Conservation (phyloP, 495 filamentous ascomycete genomes). For the Bombardia bombarda region DNA sequence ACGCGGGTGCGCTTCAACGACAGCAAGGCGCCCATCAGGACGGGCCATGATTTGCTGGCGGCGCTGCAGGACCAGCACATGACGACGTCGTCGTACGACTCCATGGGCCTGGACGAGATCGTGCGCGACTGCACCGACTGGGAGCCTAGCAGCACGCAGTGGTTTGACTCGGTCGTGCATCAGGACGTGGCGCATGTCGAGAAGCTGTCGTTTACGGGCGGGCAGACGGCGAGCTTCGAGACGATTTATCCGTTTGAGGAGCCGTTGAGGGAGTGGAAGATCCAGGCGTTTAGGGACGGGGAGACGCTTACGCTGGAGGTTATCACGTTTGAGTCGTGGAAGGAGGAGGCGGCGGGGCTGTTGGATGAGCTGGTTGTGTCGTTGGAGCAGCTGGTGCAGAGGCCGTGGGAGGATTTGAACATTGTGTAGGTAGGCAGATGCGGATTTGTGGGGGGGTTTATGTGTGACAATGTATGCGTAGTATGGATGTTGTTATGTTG, state of each 20-base stretch:
- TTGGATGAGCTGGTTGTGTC: slow-evolving; percentile 26
- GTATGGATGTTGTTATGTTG: too few relatives aligned
- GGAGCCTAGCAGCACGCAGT: slow-evolving; percentile 11
- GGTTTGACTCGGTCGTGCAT: slow-evolving; percentile 40
- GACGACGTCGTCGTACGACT: slow-evolving; percentile 26
- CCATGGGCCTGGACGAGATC: slow-evolving; percentile 29
- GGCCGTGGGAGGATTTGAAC: slow-evolving; percentile 13
- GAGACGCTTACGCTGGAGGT: slow-evolving; percentile 34
- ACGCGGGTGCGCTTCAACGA: slow-evolving; percentile 25
- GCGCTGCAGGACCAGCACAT: slow-evolving; percentile 31
- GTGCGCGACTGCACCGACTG: slow-evolving; percentile 19
- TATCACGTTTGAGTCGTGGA: slow-evolving; percentile 35
- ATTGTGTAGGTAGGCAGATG: too few relatives aligned
- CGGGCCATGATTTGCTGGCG: slow-evolving; percentile 22
- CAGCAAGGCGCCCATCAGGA: slow-evolving; percentile 4
- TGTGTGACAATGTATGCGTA: too few relatives aligned
- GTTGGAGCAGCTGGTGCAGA: slow-evolving; percentile 19
- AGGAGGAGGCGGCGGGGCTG: slow-evolving; percentile 24
- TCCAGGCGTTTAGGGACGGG: slow-evolving; percentile 32
- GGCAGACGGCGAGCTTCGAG: slow-evolving; percentile 21
- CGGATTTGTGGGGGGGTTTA: too few relatives aligned
- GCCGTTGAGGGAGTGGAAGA: slow-evolving; percentile 38
- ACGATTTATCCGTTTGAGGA: slow-evolving; percentile 37
- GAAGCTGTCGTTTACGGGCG: slow-evolving; percentile 19
- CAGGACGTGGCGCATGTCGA: slow-evolving; percentile 39